Evolutionary conservation across 2,329 filamentous ascomycete species (phyloP).

Genomic region (Fusarium sp.): DNA sequence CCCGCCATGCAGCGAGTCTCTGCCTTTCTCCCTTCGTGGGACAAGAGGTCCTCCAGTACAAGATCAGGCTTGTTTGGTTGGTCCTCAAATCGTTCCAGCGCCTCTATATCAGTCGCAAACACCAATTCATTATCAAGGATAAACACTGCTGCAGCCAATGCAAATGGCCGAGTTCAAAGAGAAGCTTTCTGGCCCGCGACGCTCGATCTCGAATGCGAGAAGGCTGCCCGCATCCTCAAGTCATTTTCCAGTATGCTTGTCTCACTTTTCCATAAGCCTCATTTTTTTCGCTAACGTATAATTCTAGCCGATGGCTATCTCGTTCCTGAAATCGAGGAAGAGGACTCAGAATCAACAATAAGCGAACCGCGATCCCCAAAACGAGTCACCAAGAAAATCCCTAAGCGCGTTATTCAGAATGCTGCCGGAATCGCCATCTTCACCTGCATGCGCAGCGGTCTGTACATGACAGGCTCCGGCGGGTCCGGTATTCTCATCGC

Average conservation of each 20-base stretch:
- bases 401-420: constrained; percentile 84
- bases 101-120: constrained; percentile 36
- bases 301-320: constrained; percentile 66
- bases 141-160: constrained; percentile 51
- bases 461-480: constrained; percentile 92
- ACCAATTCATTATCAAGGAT: constrained; percentile 47
- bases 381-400: constrained; percentile 81
- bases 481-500: constrained; percentile 89
- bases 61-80: constrained; percentile 55
- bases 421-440: constrained; percentile 93
- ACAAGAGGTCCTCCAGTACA: constrained; percentile 54
- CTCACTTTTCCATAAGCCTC: neutral
- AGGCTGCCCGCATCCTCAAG: constrained; percentile 87
- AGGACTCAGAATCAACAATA: constrained; percentile 46
- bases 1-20: constrained; percentile 58
- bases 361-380: constrained; percentile 60
- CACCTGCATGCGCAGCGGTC: constrained; percentile 92
- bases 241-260: constrained; percentile 80
- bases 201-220: constrained; percentile 89
- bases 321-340: constrained; percentile 56
- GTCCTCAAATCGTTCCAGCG: constrained; percentile 61
- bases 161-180: constrained; percentile 48
- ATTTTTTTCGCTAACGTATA: constrained; percentile 33
- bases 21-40: constrained; percentile 58
- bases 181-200: constrained; percentile 89